phyloP scores from a whole-genome alignment of 177 flowering plant genomes.

The Telopea speciosissima region DNA sequence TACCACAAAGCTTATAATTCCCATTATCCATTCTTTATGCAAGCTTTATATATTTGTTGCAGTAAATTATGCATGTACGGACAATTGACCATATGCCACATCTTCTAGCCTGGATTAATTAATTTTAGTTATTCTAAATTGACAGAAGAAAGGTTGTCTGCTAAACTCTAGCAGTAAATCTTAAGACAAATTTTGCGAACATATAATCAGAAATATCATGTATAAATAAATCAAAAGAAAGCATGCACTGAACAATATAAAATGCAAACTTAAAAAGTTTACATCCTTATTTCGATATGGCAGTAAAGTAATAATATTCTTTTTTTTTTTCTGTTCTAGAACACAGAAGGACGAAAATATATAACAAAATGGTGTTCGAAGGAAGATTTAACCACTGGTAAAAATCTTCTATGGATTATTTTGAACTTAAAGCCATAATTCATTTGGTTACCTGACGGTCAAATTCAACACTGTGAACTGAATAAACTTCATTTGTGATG shows the following conservation, averaged over 20 bases:
- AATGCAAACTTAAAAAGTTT: not conserved
- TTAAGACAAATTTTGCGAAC: not conserved
- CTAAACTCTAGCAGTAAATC: not conserved
- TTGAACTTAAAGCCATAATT: not conserved
- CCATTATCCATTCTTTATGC: no score
- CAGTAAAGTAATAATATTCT: not conserved
- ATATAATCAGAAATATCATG: not conserved
- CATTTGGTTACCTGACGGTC: slow-evolving; percentile 66
- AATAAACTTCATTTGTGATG: slow-evolving; percentile 72
- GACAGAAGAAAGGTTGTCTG: not conserved
- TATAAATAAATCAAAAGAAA: no score
- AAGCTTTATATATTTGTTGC: no score
- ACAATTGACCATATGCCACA: not conserved
- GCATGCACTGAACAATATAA: not conserved
- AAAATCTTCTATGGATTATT: not conserved
- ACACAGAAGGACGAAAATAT: not conserved
- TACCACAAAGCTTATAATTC: no score
- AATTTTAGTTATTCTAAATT: not conserved
- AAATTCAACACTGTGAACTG: slow-evolving; percentile 55
- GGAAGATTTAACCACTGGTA: not conserved
- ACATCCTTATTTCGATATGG: not conserved
- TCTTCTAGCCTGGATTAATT: not conserved
- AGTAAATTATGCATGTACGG: not conserved
- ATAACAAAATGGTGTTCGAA: not conserved
- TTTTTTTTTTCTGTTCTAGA: not conserved